Base-by-base conservation (phyloP, 805 yeast species). In the Candida germanica region DNA sequence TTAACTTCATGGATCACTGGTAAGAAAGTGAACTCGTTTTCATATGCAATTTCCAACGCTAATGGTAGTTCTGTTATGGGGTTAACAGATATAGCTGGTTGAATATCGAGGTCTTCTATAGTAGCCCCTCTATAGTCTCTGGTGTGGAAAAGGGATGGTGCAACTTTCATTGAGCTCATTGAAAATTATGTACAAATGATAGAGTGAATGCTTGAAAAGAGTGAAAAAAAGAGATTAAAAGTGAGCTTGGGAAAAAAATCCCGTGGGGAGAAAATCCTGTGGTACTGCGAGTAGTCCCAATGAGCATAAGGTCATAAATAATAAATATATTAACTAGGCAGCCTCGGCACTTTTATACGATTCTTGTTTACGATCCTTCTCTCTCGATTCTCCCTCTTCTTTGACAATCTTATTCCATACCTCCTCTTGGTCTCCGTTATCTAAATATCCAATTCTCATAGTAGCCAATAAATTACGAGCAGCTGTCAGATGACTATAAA, bases 401-500 rank as follows among this genome's bases (percentile, higher is more conserved):
- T 83, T 42, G 53, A 67, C 68, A 67, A 80, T 62, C 73, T 87
- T 58, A 71, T 79, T 78, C 94, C 95, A 86, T 16, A 85, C 85
- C 48, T 83, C 83, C 42, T 79, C 83, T 47, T 87, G 91, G 44
- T 84, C 75, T 7, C 89, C 89, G 11, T 86, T 83, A 42, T 88
- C 79, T 20, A 85, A 68, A 17, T 85, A 89, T 1, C 95, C 96
- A 11, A 89, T 82, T 51, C 98, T 74, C 97, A 89, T 87, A 1
- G 96, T 89, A 2, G 96, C 94, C 42, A 89, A 66, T 42, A 89
- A 61, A 60, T 89, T 89, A 53, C 83, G 84, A 1, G 96, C 97
- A 0, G 97, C 97, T 39, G 91, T 87, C 49, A 93, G 83, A 59
- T 89, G 98, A 38, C 79, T 77, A 62, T 89, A 89, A 9, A 89